These are phyloP conservation scores for Dacryopinax primogenitus DNA, from an alignment of 768 basidiomycete genomes.

Conservation along the genomic window DNA sequence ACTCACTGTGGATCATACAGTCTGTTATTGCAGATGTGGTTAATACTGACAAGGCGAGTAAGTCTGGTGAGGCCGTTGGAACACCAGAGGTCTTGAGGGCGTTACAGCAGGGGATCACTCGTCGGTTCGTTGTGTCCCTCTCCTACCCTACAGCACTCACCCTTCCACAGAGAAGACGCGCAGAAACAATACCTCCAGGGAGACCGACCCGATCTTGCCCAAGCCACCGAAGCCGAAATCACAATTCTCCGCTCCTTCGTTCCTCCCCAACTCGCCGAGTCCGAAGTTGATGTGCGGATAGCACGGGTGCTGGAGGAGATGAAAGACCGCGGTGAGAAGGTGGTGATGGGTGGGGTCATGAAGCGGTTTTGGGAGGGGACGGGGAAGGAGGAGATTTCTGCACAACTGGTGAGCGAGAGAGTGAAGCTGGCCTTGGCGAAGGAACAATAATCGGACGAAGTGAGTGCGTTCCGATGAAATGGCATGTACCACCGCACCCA, in stretches of 20 bases:
- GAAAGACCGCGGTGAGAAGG: background rate
- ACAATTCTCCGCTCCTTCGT: background rate
- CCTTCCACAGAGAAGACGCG: background rate
- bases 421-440: background rate
- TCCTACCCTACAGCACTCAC: background rate
- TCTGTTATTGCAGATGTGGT: background rate
- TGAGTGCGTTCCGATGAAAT: no score
- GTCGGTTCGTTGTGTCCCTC: background rate
- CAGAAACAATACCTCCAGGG: background rate
- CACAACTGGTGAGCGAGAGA: background rate
- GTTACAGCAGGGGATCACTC: background rate
- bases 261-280: background rate
- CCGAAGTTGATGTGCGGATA: background rate
- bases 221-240: background rate
- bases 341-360: background rate
- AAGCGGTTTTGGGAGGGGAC: constrained; percentile 4
- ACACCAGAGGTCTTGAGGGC: background rate
- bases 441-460: background rate
- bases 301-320: background rate
- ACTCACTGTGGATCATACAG: background rate
- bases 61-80: background rate
- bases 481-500: no score
- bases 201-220: background rate
- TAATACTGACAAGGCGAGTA: background rate
- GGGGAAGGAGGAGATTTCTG: background rate